Base-by-base conservation (phyloP, 768 basidiomycete species). In the Termitomyces sp. region DNA sequence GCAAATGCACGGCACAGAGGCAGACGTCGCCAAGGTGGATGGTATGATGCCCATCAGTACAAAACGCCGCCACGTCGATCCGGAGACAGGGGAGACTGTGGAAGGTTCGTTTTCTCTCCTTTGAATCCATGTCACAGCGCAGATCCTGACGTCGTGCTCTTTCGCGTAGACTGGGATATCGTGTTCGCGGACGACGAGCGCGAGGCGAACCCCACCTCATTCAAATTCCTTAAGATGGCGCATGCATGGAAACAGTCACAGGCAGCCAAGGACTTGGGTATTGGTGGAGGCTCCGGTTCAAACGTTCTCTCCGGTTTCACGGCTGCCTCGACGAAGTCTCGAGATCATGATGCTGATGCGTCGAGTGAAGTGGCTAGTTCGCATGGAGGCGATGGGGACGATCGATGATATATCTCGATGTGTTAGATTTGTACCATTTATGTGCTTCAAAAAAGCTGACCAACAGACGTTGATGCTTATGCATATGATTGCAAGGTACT, bases 111-210 rank as follows among this genome's bases (percentile, higher is more conserved):
- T 26, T 26, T 55, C 6, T 56, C 23, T 32, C 41, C 32, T 10
- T 20, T 33, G 52, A 44, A 16, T 5, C 23, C 9, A 18, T 6
- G 10, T 43, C 46, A 30, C 23, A 26, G 43, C 28, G 20, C 41
- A 43, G 50, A 16, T 28, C 20, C 52, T 32, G 57, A 35, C 41
- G 13, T 38, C n/a, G n/a, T 43, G 18, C 9, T 64, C 23, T 63
- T 20, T 5, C 32, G 20, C 46, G 40, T 33, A 95, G 95, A 96
- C 67, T 96, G 91, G 87, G 95, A 96, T 68, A 84, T 95, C 68
- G 87, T 95, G 23, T 98, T 98, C 72, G 87, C 94, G 30, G 96
- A 98, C 77, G 96, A 98, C 80, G 94, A 97, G 68, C 82, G 88
- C 55, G 95, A 96, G 68, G 84, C 89, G 49, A 96, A 97, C 67